Evolutionary conservation across 1,139 yeast species (phyloP).

Genomic region (Groenewaldozyma auringiensis): DNA sequence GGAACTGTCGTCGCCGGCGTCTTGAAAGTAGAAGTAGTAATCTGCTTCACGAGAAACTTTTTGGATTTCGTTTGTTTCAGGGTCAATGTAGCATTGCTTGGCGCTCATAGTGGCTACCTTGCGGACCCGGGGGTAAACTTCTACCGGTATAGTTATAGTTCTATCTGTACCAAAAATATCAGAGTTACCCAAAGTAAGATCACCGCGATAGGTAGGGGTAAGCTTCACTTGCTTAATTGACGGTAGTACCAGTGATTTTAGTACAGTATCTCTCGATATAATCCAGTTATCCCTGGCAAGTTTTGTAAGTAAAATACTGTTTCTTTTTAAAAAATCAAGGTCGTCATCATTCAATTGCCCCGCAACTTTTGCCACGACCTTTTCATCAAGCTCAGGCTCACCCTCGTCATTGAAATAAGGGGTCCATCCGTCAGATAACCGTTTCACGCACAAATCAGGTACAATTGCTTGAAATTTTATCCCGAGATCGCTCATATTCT

Average conservation of each 20-base stretch:
- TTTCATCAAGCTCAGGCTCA: not conserved
- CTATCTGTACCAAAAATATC: slow-evolving; percentile 17
- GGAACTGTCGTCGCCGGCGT: not conserved
- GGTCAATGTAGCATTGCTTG: slow-evolving; percentile 1
- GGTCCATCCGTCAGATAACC: not conserved
- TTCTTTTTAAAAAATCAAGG: not conserved
- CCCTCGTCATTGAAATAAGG: not conserved
- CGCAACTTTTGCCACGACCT: not conserved
- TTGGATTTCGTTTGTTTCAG: slow-evolving; percentile 19
- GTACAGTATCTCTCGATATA: slow-evolving; percentile 4
- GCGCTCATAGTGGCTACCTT: slow-evolving; percentile 23
- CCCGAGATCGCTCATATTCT: slow-evolving; percentile 13
- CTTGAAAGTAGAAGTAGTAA: slow-evolving; percentile 1
- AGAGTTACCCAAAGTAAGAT: slow-evolving; percentile 32
- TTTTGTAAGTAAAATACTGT: not conserved
- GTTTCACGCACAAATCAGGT: not conserved
- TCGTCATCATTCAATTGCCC: not conserved
- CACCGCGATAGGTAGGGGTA: slow-evolving; percentile 26
- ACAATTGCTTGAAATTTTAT: not conserved
- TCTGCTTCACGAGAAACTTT: slow-evolving; percentile 22
- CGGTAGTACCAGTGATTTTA: slow-evolving; percentile 21
- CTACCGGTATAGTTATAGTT: slow-evolving; percentile 36
- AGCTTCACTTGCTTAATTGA: slow-evolving; percentile 35
- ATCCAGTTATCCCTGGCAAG: not conserved
- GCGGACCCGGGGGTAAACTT: slow-evolving; percentile 59